phyloP scores from a whole-genome alignment of 208 protist genomes.

The Trypanosoma cruzi region DNA sequence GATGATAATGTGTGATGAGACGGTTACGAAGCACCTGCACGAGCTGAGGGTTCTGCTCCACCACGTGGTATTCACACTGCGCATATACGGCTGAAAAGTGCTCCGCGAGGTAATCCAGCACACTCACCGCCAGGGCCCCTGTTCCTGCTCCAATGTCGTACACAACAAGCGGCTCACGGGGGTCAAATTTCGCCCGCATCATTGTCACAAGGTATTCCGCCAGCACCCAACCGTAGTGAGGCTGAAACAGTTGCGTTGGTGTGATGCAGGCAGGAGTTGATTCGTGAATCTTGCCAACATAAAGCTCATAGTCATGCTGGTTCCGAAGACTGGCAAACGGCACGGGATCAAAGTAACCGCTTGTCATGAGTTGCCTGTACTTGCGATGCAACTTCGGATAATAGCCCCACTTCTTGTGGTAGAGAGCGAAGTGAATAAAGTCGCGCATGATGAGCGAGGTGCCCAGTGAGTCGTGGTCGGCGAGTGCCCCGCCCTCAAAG shows the following conservation, averaged over 20 bases:
- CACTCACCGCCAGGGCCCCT: conserved; percentile 68
- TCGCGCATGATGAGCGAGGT: conserved; percentile 81
- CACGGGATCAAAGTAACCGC: conserved; percentile 86
- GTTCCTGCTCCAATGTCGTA: conserved; percentile 91
- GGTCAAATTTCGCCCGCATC: conserved; percentile 79
- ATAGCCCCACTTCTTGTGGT: conserved; percentile 90
- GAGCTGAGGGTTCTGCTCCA: conserved; percentile 81
- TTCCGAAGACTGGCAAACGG: conserved; percentile 78
- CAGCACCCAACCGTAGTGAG: conserved; percentile 88
- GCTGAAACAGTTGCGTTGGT: conserved; percentile 86
- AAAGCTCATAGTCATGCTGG: conserved; percentile 83
- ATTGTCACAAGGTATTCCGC: conserved; percentile 88
- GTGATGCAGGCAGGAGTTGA: conserved; percentile 74
- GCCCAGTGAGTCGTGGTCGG: conserved; percentile 72
- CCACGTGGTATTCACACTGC: conserved; percentile 81
- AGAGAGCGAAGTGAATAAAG: conserved; percentile 87
- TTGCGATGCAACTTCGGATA: conserved; percentile 88
- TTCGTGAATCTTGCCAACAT: conserved; percentile 75
- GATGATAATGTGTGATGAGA: conserved; percentile 82
- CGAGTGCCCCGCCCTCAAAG: conserved; percentile 81
- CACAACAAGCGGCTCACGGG: conserved; percentile 82
- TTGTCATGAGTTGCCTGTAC: conserved; percentile 85
- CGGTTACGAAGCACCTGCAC: conserved; percentile 70
- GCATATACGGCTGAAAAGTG: conserved; percentile 83
- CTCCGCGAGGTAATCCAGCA: conserved; percentile 86